These are phyloP conservation scores for Colletotrichum sp. DNA, from an alignment of 2,329 filamentous ascomycete genomes.

Conservation along the genomic window DNA sequence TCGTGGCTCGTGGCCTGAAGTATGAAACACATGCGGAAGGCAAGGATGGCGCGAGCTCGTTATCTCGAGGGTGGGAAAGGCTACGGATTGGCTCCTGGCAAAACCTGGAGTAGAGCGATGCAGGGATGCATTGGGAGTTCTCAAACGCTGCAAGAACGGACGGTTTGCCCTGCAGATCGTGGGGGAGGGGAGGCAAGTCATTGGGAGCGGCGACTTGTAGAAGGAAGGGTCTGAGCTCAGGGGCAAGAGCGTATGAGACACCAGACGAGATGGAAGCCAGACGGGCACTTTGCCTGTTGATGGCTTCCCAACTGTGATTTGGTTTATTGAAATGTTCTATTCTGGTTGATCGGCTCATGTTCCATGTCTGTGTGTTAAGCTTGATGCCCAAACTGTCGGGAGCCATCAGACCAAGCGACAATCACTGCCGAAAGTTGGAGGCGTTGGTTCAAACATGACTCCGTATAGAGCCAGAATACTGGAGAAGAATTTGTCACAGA, in stretches of 20 bases:
- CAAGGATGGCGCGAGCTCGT: background rate
- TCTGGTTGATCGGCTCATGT: background rate
- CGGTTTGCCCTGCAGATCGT: background rate
- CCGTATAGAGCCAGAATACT: background rate
- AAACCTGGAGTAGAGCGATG: background rate
- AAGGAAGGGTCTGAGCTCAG: background rate
- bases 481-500: background rate
- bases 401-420: background rate
- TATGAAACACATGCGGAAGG: conserved; percentile 2
- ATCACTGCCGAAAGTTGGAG: background rate
- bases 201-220: background rate
- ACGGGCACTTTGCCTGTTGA: background rate
- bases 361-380: background rate
- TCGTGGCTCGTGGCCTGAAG: background rate
- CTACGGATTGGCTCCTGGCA: background rate
- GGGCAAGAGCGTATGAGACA: background rate
- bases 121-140: conserved; percentile 6
- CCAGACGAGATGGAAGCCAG: conserved; percentile 1
- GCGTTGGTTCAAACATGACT: background rate
- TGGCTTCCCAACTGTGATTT: background rate
- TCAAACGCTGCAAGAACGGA: conserved; percentile 10
- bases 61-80: background rate
- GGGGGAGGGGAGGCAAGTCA: background rate
- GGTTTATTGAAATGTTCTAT: background rate
- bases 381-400: background rate